phyloP scores from a whole-genome alignment of 192 early-diverging fungal genomes.

The Geosiphon pyriformis region DNA sequence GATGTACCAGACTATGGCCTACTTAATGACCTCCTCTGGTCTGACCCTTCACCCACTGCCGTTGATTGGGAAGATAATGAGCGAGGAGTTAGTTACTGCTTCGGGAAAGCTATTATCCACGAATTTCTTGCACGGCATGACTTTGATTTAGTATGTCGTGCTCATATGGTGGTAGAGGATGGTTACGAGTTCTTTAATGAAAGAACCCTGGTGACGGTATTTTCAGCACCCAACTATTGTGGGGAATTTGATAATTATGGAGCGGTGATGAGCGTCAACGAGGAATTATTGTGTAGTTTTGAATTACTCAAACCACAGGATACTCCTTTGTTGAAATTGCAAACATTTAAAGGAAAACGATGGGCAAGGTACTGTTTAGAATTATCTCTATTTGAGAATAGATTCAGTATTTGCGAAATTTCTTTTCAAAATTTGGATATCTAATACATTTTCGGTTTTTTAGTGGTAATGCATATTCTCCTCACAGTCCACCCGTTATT shows the following conservation, averaged over 20 bases:
- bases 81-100: slow-evolving; percentile 93
- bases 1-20: slow-evolving; percentile 92
- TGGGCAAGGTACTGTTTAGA: background rate
- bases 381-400: no score
- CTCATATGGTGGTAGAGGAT: slow-evolving; percentile 96
- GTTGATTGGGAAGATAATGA: slow-evolving; percentile 89
- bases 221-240: slow-evolving; percentile 96
- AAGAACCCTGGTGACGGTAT: slow-evolving; percentile 85
- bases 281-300: slow-evolving; percentile 87
- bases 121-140: slow-evolving; percentile 82
- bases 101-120: slow-evolving; percentile 77
- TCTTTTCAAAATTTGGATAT: no score
- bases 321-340: slow-evolving; percentile 22
- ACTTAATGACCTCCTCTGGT: slow-evolving; percentile 91
- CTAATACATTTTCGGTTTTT: no score
- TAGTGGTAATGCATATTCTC: no score
- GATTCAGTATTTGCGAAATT: no score
- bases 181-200: slow-evolving; percentile 97
- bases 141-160: slow-evolving; percentile 87
- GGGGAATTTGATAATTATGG: slow-evolving; percentile 92
- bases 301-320: slow-evolving; percentile 66
- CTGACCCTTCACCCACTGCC: slow-evolving; percentile 78
- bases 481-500: no score
- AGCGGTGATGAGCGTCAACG: slow-evolving; percentile 89
- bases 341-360: slow-evolving; percentile 8